Evolutionary conservation across 2,329 filamentous ascomycete species (phyloP).

Genomic region (Emmonsiellopsis sp.): DNA sequence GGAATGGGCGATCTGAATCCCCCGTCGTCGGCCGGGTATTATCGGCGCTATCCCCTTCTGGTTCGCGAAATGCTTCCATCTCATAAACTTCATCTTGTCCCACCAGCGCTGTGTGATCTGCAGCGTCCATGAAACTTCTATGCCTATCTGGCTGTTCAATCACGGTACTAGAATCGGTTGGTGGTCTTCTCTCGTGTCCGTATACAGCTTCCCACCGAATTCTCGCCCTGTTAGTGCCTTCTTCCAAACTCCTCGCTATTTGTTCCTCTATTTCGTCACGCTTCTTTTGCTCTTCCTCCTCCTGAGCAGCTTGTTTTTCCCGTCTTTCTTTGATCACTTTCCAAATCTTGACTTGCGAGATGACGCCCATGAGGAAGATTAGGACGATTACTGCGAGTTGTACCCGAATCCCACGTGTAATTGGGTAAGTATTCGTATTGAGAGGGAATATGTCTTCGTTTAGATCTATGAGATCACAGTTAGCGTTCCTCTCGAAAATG

Average conservation of each 20-base stretch:
- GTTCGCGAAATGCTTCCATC: neutral
- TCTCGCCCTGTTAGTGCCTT: slow-evolving; percentile 35
- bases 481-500: slow-evolving; percentile 12
- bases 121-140: neutral
- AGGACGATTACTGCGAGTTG: slow-evolving; percentile 73
- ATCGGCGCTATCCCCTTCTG: neutral
- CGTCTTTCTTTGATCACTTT: slow-evolving; percentile 56
- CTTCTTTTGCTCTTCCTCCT: slow-evolving; percentile 45
- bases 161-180: slow-evolving; percentile 24
- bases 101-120: neutral
- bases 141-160: neutral
- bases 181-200: slow-evolving; percentile 46
- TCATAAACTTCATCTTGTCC: neutral
- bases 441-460: slow-evolving; percentile 74
- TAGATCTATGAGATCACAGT: slow-evolving; percentile 38
- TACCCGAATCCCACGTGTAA: slow-evolving; percentile 77
- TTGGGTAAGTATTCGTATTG: slow-evolving; percentile 65
- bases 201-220: slow-evolving; percentile 68
- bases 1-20: neutral
- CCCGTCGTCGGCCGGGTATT: neutral
- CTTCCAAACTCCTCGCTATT: slow-evolving; percentile 51
- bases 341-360: slow-evolving; percentile 83
- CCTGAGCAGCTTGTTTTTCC: slow-evolving; percentile 35
- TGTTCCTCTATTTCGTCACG: slow-evolving; percentile 57
- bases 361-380: slow-evolving; percentile 61